Evolutionary conservation across 345 rosid genomes (phyloP).

Genomic region (Lumnitzera littorea): DNA sequence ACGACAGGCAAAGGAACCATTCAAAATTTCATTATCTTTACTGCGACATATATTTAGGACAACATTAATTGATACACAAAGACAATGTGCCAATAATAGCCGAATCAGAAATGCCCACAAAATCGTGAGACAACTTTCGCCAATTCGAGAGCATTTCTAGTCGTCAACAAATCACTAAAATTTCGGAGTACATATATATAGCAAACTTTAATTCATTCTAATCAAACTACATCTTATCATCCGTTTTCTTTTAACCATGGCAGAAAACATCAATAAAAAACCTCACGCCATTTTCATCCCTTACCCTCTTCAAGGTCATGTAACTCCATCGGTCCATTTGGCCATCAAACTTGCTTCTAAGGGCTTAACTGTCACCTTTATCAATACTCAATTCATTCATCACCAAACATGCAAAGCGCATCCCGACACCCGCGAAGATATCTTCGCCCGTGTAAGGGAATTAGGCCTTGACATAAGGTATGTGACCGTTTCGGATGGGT

Average conservation of each 20-base stretch:
- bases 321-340: conserved; percentile 32
- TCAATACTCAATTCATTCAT: conserved; percentile 58
- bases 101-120: too few species aligned
- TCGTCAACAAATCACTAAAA: too few species aligned
- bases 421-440: conserved; percentile 13
- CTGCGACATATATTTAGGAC: too few species aligned
- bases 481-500: conserved; percentile 45
- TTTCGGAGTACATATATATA: too few species aligned
- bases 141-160: too few species aligned
- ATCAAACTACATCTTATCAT: neutral
- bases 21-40: too few species aligned
- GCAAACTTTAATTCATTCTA: too few species aligned
- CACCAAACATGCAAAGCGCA: conserved; percentile 29
- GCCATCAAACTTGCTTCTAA: conserved; percentile 36
- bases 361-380: conserved; percentile 46
- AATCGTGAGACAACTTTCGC: too few species aligned
- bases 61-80: too few species aligned
- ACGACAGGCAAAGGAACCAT: too few species aligned
- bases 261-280: conserved; percentile 14
- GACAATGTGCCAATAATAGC: too few species aligned
- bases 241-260: conserved; percentile 16
- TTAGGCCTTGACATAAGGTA: conserved; percentile 44
- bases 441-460: conserved; percentile 27
- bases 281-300: conserved; percentile 29
- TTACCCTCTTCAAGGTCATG: conserved; percentile 38